Conservation (phyloP, 2,329 filamentous ascomycete species). For the Zalaria sp. region DNA sequence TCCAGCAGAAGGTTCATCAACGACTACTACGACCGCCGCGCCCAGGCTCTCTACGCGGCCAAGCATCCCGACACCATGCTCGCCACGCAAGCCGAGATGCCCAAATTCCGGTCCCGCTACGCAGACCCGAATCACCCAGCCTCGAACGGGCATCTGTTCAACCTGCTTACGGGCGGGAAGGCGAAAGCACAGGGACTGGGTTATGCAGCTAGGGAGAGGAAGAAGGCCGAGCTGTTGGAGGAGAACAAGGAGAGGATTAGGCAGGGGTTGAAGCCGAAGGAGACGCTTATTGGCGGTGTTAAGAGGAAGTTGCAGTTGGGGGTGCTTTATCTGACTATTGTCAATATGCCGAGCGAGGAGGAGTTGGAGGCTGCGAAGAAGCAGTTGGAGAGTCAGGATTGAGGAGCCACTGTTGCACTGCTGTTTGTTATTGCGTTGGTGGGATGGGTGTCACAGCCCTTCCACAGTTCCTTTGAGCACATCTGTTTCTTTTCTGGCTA, state of each 20-base stretch:
- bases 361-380: slow-evolving; percentile 22
- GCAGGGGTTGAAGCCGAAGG: neutral
- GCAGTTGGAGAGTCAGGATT: slow-evolving; percentile 6
- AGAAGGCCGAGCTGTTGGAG: neutral
- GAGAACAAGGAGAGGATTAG: neutral
- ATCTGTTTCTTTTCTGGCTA: too few relatives aligned
- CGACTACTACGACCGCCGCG: slow-evolving; percentile 35
- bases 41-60: slow-evolving; percentile 30
- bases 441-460: too few relatives aligned
- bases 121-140: slow-evolving; percentile 38
- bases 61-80: neutral
- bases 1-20: slow-evolving; percentile 23
- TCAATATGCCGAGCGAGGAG: slow-evolving; percentile 33
- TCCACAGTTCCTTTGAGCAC: too few relatives aligned
- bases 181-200: slow-evolving; percentile 9
- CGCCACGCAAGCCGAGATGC: slow-evolving; percentile 20
- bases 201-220: neutral
- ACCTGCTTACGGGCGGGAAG: slow-evolving; percentile 32
- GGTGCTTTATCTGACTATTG: slow-evolving; percentile 37
- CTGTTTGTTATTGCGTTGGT: too few relatives aligned
- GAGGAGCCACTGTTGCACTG: neutral
- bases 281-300: too few relatives aligned
- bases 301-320: slow-evolving; percentile 7
- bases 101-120: slow-evolving; percentile 31
- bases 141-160: slow-evolving; percentile 33